phyloP scores from a whole-genome alignment of 768 basidiomycete species.

The Leccinum sublutescens region DNA sequence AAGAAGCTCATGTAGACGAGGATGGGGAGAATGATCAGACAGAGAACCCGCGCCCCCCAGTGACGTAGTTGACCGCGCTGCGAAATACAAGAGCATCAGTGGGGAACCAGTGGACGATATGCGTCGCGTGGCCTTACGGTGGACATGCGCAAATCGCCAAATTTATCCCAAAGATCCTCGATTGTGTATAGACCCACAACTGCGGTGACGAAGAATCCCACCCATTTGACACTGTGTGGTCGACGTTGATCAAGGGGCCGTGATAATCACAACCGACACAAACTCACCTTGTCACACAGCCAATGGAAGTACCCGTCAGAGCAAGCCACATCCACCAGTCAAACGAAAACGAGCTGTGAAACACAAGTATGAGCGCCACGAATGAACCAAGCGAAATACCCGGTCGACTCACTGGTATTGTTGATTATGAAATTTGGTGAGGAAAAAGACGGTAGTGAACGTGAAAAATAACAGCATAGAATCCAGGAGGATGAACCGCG shows the following conservation, averaged over 20 bases:
- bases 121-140: constrained; percentile 53
- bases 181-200: constrained; percentile 95
- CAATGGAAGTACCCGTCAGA: constrained; percentile 93
- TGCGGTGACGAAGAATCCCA: constrained; percentile 93
- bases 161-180: constrained; percentile 98
- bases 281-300: constrained; percentile 83
- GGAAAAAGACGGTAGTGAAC: constrained; percentile 91
- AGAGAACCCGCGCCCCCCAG: constrained; percentile 83
- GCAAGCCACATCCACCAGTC: constrained; percentile 98
- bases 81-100: constrained; percentile 2
- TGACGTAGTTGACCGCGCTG: constrained; percentile 87
- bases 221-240: constrained; percentile 80
- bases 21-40: constrained; percentile 87
- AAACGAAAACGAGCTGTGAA: constrained; percentile 76
- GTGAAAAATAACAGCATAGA: constrained; percentile 99
- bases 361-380: constrained; percentile 2
- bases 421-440: constrained; percentile 97
- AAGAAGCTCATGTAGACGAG: constrained; percentile 92
- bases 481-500: constrained; percentile 95
- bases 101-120: constrained; percentile 4
- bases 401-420: constrained; percentile 73
- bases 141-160: constrained; percentile 92
- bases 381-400: not conserved
- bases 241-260: not conserved
- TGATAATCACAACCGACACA: not conserved